Conservation (phyloP, 1,284 basidiomycete genomes). For the Sphagnurus paluster region DNA sequence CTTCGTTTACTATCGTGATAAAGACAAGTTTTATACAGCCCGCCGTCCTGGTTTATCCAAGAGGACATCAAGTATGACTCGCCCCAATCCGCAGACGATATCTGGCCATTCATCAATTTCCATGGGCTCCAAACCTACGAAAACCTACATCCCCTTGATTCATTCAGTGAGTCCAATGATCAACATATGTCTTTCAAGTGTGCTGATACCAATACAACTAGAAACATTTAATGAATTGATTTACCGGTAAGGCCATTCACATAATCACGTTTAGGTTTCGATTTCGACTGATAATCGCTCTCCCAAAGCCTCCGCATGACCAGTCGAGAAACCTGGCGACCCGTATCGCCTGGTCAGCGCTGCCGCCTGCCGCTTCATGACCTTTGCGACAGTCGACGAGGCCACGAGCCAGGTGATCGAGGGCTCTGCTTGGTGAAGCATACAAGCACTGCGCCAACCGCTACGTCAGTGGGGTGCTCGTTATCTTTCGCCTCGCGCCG, state of each 20-base stretch:
- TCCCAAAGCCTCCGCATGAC: constrained; percentile 76
- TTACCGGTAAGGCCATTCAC: constrained; percentile 2
- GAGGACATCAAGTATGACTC: constrained; percentile 94
- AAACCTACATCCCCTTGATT: constrained; percentile 79
- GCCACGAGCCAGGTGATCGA: constrained; percentile 97
- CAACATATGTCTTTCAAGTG: neutral
- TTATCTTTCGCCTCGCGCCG: constrained; percentile 91
- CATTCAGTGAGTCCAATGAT: constrained; percentile 64
- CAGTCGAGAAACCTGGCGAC: constrained; percentile 73
- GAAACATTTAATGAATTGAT: constrained; percentile 79
- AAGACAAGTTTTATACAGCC: constrained; percentile 40
- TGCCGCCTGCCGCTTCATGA: constrained; percentile 95
- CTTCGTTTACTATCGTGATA: neutral
- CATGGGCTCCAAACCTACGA: constrained; percentile 85
- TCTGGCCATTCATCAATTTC: constrained; percentile 88
- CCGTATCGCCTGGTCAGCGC: constrained; percentile 79
- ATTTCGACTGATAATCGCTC: constrained; percentile 33
- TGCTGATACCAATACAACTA: constrained; percentile 30
- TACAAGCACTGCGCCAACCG: constrained; percentile 69
- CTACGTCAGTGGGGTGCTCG: constrained; percentile 77
- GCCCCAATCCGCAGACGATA: constrained; percentile 82
- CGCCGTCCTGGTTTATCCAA: constrained; percentile 86
- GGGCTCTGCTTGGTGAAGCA: constrained; percentile 83
- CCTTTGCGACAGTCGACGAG: constrained; percentile 82
- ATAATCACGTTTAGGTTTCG: neutral